These are phyloP conservation scores for Backusella tarrabulga DNA, from an alignment of 192 early-diverging fungal genomes.

Conservation along the genomic window DNA sequence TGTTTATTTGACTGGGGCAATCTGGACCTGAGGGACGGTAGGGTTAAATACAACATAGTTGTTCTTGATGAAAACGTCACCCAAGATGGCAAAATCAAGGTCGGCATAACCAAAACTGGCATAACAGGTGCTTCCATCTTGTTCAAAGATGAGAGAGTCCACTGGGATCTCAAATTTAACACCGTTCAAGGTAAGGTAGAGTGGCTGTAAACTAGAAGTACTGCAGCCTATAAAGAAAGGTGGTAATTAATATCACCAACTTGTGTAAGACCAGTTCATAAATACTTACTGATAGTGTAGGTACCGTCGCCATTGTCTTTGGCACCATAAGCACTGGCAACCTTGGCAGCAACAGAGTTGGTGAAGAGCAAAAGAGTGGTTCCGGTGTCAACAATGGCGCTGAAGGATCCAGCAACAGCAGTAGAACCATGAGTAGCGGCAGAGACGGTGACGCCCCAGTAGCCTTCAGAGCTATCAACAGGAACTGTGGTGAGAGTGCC, in stretches of 20 bases:
- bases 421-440: not conserved
- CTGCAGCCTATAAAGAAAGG: not conserved
- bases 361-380: slow-evolving; percentile 60
- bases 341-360: slow-evolving; percentile 6
- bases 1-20: slow-evolving; percentile 42
- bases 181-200: slow-evolving; percentile 40
- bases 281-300: slow-evolving; percentile 16
- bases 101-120: slow-evolving; percentile 40
- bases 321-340: slow-evolving; percentile 18
- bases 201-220: slow-evolving; percentile 17
- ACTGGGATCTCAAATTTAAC: slow-evolving; percentile 28
- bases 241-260: not conserved
- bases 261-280: not conserved
- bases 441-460: slow-evolving; percentile 20
- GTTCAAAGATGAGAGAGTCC: slow-evolving; percentile 33
- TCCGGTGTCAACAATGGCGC: slow-evolving; percentile 62
- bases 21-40: slow-evolving; percentile 51
- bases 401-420: slow-evolving; percentile 12
- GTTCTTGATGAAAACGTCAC: slow-evolving; percentile 67
- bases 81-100: slow-evolving; percentile 50
- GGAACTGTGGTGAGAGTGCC: slow-evolving; percentile 45
- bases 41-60: slow-evolving; percentile 68
- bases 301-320: slow-evolving; percentile 24
- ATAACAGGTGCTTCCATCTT: slow-evolving; percentile 34
- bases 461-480: slow-evolving; percentile 34